A percentile compares a stretch with the other conserved stretches of the same genome.
phyloP scores from a whole-genome alignment of 495 filamentous ascomycete genomes.

The Hypoxylon intermedium region DNA sequence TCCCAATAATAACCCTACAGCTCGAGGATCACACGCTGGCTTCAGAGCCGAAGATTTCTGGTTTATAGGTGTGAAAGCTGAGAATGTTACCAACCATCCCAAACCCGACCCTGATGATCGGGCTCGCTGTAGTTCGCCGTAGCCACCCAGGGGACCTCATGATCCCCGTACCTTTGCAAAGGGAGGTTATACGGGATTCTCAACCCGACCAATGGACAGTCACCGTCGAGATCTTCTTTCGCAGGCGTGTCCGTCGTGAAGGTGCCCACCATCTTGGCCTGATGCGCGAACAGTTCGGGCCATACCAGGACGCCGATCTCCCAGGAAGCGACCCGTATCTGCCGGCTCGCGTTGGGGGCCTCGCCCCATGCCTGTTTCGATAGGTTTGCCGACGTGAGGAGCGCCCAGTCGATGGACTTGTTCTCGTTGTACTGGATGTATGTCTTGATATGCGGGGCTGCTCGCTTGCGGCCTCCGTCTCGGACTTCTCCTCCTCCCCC shows the following conservation, averaged over 20 bases:
- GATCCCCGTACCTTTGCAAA: slow-evolving; percentile 64
- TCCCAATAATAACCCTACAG: too few species aligned
- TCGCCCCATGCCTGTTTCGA: slow-evolving; percentile 93
- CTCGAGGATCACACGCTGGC: too few species aligned
- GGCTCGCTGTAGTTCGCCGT: slow-evolving; percentile 65
- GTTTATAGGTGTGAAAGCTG: neutral
- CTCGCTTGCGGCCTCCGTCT: slow-evolving; percentile 69
- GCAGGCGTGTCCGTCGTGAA: slow-evolving; percentile 67
- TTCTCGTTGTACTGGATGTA: slow-evolving; percentile 74
- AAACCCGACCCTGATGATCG: slow-evolving; percentile 69
- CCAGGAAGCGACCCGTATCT: slow-evolving; percentile 78
- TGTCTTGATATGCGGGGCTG: slow-evolving; percentile 91
- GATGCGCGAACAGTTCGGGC: slow-evolving; percentile 69
- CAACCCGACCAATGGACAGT: slow-evolving; percentile 62
- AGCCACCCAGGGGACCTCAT: slow-evolving; percentile 82
- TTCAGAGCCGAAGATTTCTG: too few species aligned
- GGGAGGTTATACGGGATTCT: slow-evolving; percentile 88
- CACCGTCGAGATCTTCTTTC: slow-evolving; percentile 6
- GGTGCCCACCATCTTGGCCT: slow-evolving; percentile 69
- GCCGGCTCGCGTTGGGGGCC: slow-evolving; percentile 55
- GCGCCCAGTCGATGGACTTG: slow-evolving; percentile 79
- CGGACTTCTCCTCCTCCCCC: neutral
- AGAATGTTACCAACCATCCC: slow-evolving; percentile 24
- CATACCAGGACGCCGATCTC: slow-evolving; percentile 88
- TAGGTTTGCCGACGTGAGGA: slow-evolving; percentile 84